Conservation (phyloP, 805 yeast genomes). For the Spathaspora hagerdaliae region DNA sequence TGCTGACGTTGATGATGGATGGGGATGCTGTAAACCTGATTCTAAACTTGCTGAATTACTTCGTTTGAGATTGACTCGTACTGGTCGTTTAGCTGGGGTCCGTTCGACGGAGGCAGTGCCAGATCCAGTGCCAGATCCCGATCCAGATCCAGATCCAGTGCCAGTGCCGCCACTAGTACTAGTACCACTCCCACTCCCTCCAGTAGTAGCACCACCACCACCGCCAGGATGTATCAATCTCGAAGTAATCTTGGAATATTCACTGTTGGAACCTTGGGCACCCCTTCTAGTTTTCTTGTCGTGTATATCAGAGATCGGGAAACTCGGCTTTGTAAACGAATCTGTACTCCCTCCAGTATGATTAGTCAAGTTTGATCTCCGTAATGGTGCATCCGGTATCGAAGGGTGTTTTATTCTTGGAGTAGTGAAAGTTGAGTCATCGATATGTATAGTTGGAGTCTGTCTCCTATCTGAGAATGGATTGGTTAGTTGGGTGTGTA, state of each 20-base stretch:
- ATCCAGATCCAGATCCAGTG: no score
- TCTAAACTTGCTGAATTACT: conserved; percentile 18
- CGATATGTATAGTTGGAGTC: conserved; percentile 16
- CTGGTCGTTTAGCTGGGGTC: conserved; percentile 4
- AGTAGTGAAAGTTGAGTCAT: conserved; percentile 25
- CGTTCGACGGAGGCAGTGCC: background rate
- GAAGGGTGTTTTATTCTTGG: conserved; percentile 20
- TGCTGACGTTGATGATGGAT: background rate
- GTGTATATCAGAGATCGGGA: conserved; percentile 11
- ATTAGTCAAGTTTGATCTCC: conserved; percentile 23
- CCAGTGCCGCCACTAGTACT: background rate
- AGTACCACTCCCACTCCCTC: background rate
- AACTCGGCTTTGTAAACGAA: conserved; percentile 30
- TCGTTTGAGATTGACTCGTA: conserved; percentile 15
- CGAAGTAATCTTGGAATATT: conserved; percentile 45
- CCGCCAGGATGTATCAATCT: conserved; percentile 39
- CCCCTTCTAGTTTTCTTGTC: conserved; percentile 16
- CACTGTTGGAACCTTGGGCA: conserved; percentile 17
- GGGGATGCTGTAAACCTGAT: conserved; percentile 3
- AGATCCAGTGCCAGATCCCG: no score
- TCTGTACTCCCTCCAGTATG: conserved; percentile 7
- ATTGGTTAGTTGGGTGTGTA: conserved; percentile 20
- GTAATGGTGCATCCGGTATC: conserved; percentile 36
- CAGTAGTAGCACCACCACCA: background rate
- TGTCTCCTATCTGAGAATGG: conserved; percentile 5